phyloP scores from a whole-genome alignment of 306 rosid species.

The Malus fusca region DNA sequence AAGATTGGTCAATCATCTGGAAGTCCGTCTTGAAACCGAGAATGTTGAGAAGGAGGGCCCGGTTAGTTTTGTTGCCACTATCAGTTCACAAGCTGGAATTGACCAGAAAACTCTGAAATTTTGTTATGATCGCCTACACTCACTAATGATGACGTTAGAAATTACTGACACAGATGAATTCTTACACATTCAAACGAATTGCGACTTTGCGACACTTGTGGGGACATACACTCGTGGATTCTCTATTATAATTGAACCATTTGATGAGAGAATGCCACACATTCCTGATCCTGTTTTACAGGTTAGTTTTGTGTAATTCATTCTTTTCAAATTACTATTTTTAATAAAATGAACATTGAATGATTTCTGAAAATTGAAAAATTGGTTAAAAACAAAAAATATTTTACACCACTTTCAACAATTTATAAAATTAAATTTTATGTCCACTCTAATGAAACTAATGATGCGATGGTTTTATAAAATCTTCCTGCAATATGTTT shows the following conservation, averaged over 20 bases:
- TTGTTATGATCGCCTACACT: conserved; percentile 92
- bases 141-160: conserved; percentile 87
- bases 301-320: conserved; percentile 29
- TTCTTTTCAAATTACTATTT: neutral
- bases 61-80: conserved; percentile 55
- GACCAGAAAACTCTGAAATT: conserved; percentile 87
- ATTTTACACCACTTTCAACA: neutral
- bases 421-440: neutral
- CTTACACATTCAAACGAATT: conserved; percentile 82
- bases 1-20: conserved; percentile 84
- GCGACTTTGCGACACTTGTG: conserved; percentile 94
- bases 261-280: conserved; percentile 97
- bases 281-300: conserved; percentile 97
- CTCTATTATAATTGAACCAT: conserved; percentile 85
- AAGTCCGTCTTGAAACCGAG: conserved; percentile 85
- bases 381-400: neutral
- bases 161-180: conserved; percentile 92
- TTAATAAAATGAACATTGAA: neutral
- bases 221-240: conserved; percentile 92
- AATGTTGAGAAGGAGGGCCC: conserved; percentile 87
- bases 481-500: neutral
- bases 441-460: neutral
- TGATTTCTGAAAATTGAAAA: neutral
- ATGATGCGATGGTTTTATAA: neutral
- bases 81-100: conserved; percentile 76